Evolutionary conservation across 495 filamentous ascomycete genomes (phyloP).

Genomic region (Neurospora sp.): DNA sequence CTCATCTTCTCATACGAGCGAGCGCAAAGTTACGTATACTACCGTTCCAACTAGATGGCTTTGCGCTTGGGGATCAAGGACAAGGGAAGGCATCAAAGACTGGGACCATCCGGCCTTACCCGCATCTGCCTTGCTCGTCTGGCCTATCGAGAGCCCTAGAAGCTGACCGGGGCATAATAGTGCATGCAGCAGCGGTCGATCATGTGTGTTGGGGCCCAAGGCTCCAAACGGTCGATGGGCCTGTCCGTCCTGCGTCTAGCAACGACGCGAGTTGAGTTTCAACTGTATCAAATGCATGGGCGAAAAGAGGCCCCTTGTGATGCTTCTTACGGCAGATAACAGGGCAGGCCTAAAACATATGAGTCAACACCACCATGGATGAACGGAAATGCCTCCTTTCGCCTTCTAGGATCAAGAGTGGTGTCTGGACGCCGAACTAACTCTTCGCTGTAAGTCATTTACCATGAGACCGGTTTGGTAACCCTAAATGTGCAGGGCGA

Average conservation of each 20-base stretch:
- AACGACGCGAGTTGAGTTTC: not conserved
- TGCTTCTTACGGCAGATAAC: not conserved
- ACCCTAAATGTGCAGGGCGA: not conserved
- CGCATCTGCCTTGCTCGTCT: not conserved
- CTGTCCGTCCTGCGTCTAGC: not conserved
- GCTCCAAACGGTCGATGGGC: not conserved
- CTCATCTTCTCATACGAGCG: not conserved
- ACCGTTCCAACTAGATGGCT: not conserved
- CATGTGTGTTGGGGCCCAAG: slow-evolving; percentile 12
- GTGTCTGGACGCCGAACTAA: not conserved
- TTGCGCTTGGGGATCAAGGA: not conserved
- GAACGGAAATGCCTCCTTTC: not conserved
- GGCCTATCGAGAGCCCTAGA: not conserved
- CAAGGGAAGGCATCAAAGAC: not conserved
- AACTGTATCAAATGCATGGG: not conserved
- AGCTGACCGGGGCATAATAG: not conserved
- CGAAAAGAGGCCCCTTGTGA: not conserved
- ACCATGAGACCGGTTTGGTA: not conserved
- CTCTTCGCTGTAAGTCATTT: not conserved
- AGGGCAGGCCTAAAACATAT: not conserved
- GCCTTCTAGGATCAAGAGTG: not conserved
- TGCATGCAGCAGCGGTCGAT: slow-evolving; percentile 21
- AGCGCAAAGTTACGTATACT: not conserved
- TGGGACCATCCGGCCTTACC: not conserved
- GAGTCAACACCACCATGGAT: not conserved